Evolutionary conservation across 2,329 filamentous ascomycete genomes (phyloP).

Genomic region (Pseudonectria foliicola): DNA sequence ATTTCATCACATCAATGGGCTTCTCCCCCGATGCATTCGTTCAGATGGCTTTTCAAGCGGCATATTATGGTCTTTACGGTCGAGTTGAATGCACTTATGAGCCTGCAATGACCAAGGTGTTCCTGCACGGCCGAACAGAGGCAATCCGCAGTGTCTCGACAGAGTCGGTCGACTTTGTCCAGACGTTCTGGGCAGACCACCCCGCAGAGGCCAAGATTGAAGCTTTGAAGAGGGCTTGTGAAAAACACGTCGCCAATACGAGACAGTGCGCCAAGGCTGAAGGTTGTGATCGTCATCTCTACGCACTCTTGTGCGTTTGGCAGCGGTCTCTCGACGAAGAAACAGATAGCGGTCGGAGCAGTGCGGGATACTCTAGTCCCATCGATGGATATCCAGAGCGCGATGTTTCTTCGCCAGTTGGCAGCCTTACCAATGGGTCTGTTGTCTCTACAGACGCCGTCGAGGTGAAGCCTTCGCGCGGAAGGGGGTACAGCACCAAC

Average conservation of each 20-base stretch:
- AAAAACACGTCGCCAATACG: conserved; percentile 73
- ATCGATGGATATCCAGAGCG: conserved; percentile 40
- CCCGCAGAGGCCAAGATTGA: conserved; percentile 78
- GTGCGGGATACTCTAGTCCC: conserved; percentile 59
- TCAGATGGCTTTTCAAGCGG: conserved; percentile 98
- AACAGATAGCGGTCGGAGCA: conserved; percentile 44
- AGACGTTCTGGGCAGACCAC: conserved; percentile 91
- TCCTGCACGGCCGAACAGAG: conserved; percentile 88
- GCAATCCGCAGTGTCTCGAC: conserved; percentile 80
- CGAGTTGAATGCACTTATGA: conserved; percentile 94
- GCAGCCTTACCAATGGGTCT: conserved; percentile 49
- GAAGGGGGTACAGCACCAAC: conserved; percentile 48
- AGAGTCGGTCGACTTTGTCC: conserved; percentile 81
- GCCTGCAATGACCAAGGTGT: conserved; percentile 96
- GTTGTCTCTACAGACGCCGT: conserved; percentile 26
- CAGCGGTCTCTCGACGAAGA: conserved; percentile 74
- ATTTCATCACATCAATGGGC: conserved; percentile 94
- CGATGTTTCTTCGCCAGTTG: conserved; percentile 38
- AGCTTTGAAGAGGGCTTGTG: conserved; percentile 72
- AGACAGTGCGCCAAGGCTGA: conserved; percentile 82
- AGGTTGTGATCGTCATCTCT: conserved; percentile 87
- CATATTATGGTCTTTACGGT: conserved; percentile 94
- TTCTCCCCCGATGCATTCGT: conserved; percentile 97
- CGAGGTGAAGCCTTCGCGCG: conserved; percentile 31
- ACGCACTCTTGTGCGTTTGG: conserved; percentile 92